phyloP scores from a whole-genome alignment of 148 eudicot genomes.

The Fallopia convolvulus region DNA sequence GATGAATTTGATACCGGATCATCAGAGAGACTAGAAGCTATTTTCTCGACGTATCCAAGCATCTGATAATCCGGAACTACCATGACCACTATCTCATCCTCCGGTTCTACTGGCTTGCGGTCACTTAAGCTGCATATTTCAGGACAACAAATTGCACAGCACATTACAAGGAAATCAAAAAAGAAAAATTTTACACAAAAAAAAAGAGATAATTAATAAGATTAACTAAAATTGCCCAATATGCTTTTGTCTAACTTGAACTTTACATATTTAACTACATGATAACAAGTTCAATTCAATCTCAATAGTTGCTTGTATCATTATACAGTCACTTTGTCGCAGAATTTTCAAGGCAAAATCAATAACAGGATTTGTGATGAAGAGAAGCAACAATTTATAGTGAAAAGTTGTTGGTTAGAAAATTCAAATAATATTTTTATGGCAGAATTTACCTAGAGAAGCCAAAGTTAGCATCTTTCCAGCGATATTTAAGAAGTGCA shows the following conservation, averaged over 20 bases:
- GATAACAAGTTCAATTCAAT: not conserved
- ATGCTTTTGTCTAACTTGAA: not conserved
- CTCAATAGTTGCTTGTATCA: not conserved
- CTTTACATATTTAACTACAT: not conserved
- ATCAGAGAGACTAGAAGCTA: constrained; percentile 77
- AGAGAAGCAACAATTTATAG: not conserved
- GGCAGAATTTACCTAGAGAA: constrained; percentile 61
- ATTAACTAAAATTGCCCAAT: not conserved
- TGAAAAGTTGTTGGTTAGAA: not conserved
- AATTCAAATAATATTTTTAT: not conserved
- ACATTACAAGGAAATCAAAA: not conserved
- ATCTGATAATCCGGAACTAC: constrained; percentile 97
- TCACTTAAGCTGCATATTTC: constrained; percentile 67
- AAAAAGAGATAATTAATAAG: not conserved
- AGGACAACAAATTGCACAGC: constrained; percentile 7
- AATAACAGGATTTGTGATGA: not conserved
- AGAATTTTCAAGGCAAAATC: constrained; percentile 1
- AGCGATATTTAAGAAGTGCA: constrained; percentile 78
- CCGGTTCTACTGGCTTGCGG: constrained; percentile 78
- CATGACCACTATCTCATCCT: constrained; percentile 93
- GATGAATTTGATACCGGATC: constrained; percentile 57
- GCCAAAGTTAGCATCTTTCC: constrained; percentile 86
- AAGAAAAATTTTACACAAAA: not conserved
- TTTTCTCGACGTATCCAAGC: constrained; percentile 73
- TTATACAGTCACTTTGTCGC: not conserved